Evolutionary conservation across 2,329 filamentous ascomycete species (phyloP), one percentile per base, ranked within the genome.

Genomic region (Hymenotorrendiella dingleyae): DNA sequence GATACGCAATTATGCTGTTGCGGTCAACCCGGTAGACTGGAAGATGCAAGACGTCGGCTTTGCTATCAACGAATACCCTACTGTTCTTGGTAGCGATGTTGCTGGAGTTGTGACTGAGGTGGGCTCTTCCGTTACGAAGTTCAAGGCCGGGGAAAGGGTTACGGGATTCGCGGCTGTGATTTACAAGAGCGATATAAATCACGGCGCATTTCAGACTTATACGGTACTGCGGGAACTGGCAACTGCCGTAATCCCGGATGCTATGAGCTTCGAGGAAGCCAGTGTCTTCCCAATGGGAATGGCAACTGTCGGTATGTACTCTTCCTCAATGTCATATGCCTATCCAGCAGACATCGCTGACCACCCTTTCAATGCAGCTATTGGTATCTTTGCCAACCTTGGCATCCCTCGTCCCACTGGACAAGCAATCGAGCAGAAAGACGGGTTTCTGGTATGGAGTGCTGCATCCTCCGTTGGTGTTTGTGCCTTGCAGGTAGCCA

Each of bases 31-130:
- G 1, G 57, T 70, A 14, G 68, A 71, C 49, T 64, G 28, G 21
- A 20, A 29, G 7, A 42, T 53, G 6, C 47, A 45, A 26, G 28
- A 45, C n/a, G 9, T 34, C 4, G 45, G 43, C n/a, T 29, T 42
- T 14, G 28, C 40, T 20, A 29, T 45, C 6, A 14, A 33, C 4
- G 12, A 48, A n/a, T 42, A 55, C 60, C 64, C 63, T 6, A 48
- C 50, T 5, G 50, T 78, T 8, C 64, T 74, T 5, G 67, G 64
- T n/a, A 75, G 72, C 6, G 75, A 79, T 48, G 73, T 74, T 22
- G 72, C 75, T 5, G 76, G 76, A 33, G 69, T 68, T 47, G 66
- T 79, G 35, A 50, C 74, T 33, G 68, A 70, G 23, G 67, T 76
- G 14, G 74, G 75, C 29, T 55, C 67, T 48, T 36, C 41, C 9